phyloP scores from a whole-genome alignment of 208 protist genomes.

The Crithidia mellificae region DNA sequence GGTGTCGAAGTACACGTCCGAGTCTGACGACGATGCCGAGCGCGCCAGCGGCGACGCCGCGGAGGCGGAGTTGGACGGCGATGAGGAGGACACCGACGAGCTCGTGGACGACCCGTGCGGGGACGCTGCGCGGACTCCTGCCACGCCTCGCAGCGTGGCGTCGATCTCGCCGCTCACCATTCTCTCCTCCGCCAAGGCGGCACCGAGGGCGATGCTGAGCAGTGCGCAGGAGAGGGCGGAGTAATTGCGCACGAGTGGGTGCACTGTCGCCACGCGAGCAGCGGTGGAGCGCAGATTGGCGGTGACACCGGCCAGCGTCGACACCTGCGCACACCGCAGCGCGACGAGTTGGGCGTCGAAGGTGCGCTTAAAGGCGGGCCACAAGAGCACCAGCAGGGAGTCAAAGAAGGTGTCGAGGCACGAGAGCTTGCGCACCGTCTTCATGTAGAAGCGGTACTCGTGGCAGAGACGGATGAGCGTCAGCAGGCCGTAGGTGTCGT shows the following conservation, averaged over 20 bases:
- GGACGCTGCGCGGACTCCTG: neutral
- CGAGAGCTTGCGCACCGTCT: slow-evolving; percentile 54
- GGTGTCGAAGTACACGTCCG: neutral
- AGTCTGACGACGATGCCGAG: slow-evolving; percentile 4
- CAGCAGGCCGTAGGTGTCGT: slow-evolving; percentile 80
- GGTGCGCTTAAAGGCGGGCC: slow-evolving; percentile 73
- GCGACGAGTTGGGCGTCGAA: slow-evolving; percentile 71
- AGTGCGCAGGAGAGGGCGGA: slow-evolving; percentile 26
- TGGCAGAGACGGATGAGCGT: slow-evolving; percentile 77
- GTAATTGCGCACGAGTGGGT: slow-evolving; percentile 53
- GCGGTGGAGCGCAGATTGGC: slow-evolving; percentile 27
- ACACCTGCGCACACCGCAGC: slow-evolving; percentile 44
- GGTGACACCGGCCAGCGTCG: slow-evolving; percentile 21
- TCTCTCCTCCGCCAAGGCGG: slow-evolving; percentile 26
- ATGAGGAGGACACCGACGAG: neutral
- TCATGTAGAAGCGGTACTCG: slow-evolving; percentile 81
- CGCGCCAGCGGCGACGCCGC: neutral
- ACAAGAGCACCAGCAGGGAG: slow-evolving; percentile 73
- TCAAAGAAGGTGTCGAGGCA: slow-evolving; percentile 86
- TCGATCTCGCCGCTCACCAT: slow-evolving; percentile 14
- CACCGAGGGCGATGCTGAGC: slow-evolving; percentile 30
- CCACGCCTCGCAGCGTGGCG: neutral
- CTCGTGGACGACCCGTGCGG: neutral
- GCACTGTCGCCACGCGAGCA: slow-evolving; percentile 47
- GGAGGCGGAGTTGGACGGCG: slow-evolving; percentile 4